Base-by-base conservation (phyloP, 2,329 filamentous ascomycete species). In the Mollisia scopiformis region DNA sequence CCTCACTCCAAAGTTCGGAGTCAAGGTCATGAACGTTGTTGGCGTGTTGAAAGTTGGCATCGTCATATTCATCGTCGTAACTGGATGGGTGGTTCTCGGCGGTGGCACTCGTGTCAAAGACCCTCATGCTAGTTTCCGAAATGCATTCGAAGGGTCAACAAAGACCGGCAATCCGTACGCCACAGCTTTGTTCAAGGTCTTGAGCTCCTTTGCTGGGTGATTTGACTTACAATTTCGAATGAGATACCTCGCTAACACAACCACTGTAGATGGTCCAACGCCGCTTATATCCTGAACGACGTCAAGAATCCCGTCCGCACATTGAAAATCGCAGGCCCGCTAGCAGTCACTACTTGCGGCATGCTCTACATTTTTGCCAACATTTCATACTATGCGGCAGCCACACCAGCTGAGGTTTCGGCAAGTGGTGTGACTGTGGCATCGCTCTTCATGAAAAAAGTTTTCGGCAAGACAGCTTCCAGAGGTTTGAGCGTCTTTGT, bases 201-300 rank as follows among this genome's bases (percentile, higher is more conserved):
- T 82, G n/a, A 86, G 84, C 62, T 81, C 83, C 0, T 88, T 85
- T 60, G 73, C 75, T 0, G 85, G 85, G 1, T 87, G n/a, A n/a
- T n/a, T n/a, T n/a, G n/a, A n/a, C n/a, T n/a, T n/a, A n/a, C n/a
- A n/a, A n/a, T n/a, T n/a, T n/a, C n/a, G n/a, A n/a, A n/a, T n/a
- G n/a, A n/a, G n/a, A n/a, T n/a, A n/a, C n/a, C n/a, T n/a, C n/a
- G n/a, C n/a, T n/a, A n/a, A n/a, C n/a, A n/a, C n/a, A n/a, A n/a
- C n/a, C n/a, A n/a, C n/a, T n/a, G n/a, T n/a, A n/a, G n/a, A n/a
- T n/a, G 81, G 62, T 74, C 77, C n/a, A 88, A 87, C 60, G 83
- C 83, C 0, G 87, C 87, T 72, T 85, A 85, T 61, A 78, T 88
- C 5, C 82, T 84, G 59, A 87, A 87, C 56, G 85, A 88, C 71